Conservation (phyloP, 768 basidiomycete genomes). For the Pleurotus tuoliensis region DNA sequence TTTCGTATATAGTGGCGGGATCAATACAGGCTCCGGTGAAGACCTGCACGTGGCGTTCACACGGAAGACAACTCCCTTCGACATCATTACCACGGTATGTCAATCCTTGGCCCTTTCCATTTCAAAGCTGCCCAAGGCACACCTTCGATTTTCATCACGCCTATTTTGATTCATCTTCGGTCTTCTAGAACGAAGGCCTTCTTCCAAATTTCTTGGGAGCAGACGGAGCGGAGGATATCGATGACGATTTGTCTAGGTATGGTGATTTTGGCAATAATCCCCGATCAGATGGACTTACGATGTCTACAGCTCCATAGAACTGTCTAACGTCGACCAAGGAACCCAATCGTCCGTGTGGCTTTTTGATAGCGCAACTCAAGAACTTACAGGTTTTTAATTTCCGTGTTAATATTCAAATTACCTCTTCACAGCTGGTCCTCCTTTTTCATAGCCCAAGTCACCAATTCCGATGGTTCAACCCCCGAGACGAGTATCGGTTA, state of each 20-base stretch:
- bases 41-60: conserved; percentile 31
- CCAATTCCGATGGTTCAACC: conserved; percentile 39
- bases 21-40: conserved; percentile 23
- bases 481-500: conserved; percentile 36
- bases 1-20: conserved; percentile 24
- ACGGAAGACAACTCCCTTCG: conserved; percentile 21
- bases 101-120: not conserved
- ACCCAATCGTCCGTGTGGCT: conserved; percentile 47
- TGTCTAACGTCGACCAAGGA: conserved; percentile 14
- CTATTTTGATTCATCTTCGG: too few relatives aligned
- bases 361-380: conserved; percentile 29
- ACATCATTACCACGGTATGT: conserved; percentile 35
- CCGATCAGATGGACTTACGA: not conserved
- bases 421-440: too few relatives aligned
- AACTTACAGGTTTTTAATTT: conserved; percentile 32
- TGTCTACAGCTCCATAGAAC: conserved; percentile 25
- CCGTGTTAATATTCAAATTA: too few relatives aligned
- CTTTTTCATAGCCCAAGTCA: conserved; percentile 35
- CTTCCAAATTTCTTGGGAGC: conserved; percentile 12
- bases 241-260: conserved; percentile 2
- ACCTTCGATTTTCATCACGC: not conserved
- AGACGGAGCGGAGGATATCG: not conserved
- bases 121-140: not conserved
- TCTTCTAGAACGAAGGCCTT: conserved; percentile 27
- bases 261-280: not conserved